Percentiles rank a stretch among this genome's conserved stretches.
Conservation (phyloP, 164 flowering plant genomes). For the Stephania yunnanensis region DNA sequence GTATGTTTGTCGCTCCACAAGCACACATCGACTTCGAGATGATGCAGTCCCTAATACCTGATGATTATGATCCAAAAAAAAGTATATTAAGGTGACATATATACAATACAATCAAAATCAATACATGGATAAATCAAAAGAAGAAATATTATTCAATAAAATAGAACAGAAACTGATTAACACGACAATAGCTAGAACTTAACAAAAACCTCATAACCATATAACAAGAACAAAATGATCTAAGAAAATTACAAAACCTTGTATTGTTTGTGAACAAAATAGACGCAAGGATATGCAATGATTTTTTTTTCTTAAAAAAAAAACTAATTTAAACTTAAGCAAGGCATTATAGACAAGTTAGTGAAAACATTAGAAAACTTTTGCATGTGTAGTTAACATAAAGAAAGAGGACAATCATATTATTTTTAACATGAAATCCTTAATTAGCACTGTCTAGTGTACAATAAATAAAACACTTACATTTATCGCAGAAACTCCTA, state of each 20-base stretch:
- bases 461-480: slow-evolving; percentile 34
- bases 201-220: background rate
- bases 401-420: background rate
- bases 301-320: background rate
- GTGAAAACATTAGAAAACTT: background rate
- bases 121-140: background rate
- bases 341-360: background rate
- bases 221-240: background rate
- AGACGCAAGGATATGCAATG: background rate
- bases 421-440: no score
- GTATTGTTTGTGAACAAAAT: background rate
- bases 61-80: background rate
- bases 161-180: background rate
- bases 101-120: background rate
- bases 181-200: background rate
- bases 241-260: background rate
- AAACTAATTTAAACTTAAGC: background rate
- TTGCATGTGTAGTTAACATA: background rate
- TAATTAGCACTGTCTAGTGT: no score
- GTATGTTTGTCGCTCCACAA: slow-evolving; percentile 78
- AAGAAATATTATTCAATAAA: background rate
- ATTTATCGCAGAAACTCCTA: slow-evolving; percentile 87
- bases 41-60: slow-evolving; percentile 88
- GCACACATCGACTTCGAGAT: slow-evolving; percentile 72
- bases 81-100: background rate